Base-by-base conservation (phyloP, 2,329 filamentous ascomycete species). In the Scleromitrula shiraiana region DNA sequence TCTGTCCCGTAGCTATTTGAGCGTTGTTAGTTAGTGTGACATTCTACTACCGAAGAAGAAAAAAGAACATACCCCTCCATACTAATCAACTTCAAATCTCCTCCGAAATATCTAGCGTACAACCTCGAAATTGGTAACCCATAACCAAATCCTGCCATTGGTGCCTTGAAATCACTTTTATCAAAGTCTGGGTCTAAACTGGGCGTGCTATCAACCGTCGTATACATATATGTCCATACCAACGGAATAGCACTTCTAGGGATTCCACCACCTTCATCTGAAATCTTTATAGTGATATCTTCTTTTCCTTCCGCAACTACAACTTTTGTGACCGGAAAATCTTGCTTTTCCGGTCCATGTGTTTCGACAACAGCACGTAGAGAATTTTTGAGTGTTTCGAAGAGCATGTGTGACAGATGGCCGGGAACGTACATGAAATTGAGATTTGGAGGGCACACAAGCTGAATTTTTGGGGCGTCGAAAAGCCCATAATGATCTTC, bases 161-260 rank as follows among this genome's bases (percentile, higher is more conserved):
- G 93, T 10, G 93, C 93, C 68, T 98, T 97, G 75, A 98, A 98
- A 67, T 98, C 93, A 69, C 84, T 95, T 72, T 97, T 95, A 69
- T 98, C 91, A 67, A 97, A 98, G 65, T 97, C 91, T 0, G 93
- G 93, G 64, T 98, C 93, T 53, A 98, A 72, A 63, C 83, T 95
- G 12, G 93, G 93, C 19, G 93, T 97, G 59, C 90, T 82, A 67
- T 97, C 93, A 55, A 98, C 93, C 2, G 93, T 98, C 29, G 93
- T 98, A 67, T 98, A 98, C 93, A 97, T 98, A 67, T 98, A 98
- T 10, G 93, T 98, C 93, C 93, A 98, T n/a, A 97, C 93, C 12
- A 98, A 76, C 5, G 93, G 93, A 55, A 98, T 97, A 44, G 88
- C 80, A 60, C 86, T 94, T 61, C 93, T 76, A 0, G 93, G 89